phyloP scores from a whole-genome alignment of 2,329 filamentous ascomycete species.

The Lasiodiplodia gonubiensis region DNA sequence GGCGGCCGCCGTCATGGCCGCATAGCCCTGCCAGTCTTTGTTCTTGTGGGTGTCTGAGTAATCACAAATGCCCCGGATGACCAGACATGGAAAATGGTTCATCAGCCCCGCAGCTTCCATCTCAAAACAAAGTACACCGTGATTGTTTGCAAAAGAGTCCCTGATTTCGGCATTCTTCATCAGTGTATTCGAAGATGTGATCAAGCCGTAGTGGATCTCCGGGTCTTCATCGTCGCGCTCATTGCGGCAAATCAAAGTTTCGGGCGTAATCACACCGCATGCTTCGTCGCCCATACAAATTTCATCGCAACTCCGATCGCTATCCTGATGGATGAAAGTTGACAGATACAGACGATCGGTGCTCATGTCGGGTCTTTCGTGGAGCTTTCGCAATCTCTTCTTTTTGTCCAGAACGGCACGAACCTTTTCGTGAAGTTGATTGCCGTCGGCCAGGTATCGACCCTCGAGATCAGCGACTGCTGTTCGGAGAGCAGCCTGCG shows the following conservation, averaged over 20 bases:
- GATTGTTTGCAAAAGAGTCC: slow-evolving; percentile 4
- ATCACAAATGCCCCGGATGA: slow-evolving; percentile 29
- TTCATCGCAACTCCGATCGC: too few species aligned
- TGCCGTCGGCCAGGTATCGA: too few species aligned
- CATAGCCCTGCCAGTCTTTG: slow-evolving; percentile 39
- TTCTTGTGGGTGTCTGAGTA: slow-evolving; percentile 37
- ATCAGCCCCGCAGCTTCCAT: slow-evolving; percentile 30
- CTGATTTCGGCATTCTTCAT: slow-evolving; percentile 32
- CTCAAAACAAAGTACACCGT: slow-evolving; percentile 22
- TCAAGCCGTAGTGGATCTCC: slow-evolving; percentile 35
- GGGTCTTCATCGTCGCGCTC: neutral
- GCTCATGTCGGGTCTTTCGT: too few species aligned
- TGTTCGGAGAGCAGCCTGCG: too few species aligned
- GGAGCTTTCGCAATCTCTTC: too few species aligned
- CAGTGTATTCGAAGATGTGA: slow-evolving; percentile 35
- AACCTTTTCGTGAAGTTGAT: too few species aligned
- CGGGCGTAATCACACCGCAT: too few species aligned
- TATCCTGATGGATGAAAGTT: too few species aligned
- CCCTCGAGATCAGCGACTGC: too few species aligned
- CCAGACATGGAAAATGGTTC: slow-evolving; percentile 28
- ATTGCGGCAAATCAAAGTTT: slow-evolving; percentile 11
- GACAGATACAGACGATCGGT: too few species aligned
- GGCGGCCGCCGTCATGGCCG: slow-evolving; percentile 36
- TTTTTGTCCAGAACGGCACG: too few species aligned
- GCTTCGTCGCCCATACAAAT: too few species aligned